Conservation (phyloP, 2,329 filamentous ascomycete species). For the Colletotrichum sublineola region DNA sequence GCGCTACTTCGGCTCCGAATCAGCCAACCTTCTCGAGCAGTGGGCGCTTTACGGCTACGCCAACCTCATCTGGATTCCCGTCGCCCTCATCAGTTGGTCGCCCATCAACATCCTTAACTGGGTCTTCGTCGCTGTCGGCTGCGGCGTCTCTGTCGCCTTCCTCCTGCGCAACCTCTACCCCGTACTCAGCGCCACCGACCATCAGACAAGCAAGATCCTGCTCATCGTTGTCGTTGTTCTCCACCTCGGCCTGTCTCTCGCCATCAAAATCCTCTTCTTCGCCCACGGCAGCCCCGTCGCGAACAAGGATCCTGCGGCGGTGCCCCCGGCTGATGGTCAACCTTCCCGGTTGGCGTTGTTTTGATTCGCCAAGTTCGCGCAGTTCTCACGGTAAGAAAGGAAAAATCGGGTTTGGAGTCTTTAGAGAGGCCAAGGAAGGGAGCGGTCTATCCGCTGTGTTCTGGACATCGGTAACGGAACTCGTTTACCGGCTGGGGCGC, state of each 20-base stretch:
- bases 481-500: conserved; percentile 1
- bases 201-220: conserved; percentile 89
- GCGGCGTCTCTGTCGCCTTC: conserved; percentile 85
- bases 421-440: not conserved
- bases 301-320: conserved; percentile 27
- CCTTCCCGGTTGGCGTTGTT: conserved; percentile 32
- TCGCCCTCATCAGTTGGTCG: conserved; percentile 92
- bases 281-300: conserved; percentile 76
- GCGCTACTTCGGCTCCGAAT: conserved; percentile 95
- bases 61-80: conserved; percentile 97
- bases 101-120: conserved; percentile 90
- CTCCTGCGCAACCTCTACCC: conserved; percentile 89
- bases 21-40: conserved; percentile 93
- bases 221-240: conserved; percentile 86
- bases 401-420: not conserved
- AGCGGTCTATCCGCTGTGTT: not conserved
- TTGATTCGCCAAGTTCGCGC: conserved; percentile 1
- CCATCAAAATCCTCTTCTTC: conserved; percentile 98
- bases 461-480: conserved; percentile 7
- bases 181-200: conserved; percentile 91
- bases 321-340: conserved; percentile 36
- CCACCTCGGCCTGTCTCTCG: conserved; percentile 90
- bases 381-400: not conserved
- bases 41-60: conserved; percentile 96
- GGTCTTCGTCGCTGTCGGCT: conserved; percentile 90